These are phyloP conservation scores for Cymbopogon citratus DNA, from an alignment of 176 grass and related monocot species.

Conservation along the genomic window DNA sequence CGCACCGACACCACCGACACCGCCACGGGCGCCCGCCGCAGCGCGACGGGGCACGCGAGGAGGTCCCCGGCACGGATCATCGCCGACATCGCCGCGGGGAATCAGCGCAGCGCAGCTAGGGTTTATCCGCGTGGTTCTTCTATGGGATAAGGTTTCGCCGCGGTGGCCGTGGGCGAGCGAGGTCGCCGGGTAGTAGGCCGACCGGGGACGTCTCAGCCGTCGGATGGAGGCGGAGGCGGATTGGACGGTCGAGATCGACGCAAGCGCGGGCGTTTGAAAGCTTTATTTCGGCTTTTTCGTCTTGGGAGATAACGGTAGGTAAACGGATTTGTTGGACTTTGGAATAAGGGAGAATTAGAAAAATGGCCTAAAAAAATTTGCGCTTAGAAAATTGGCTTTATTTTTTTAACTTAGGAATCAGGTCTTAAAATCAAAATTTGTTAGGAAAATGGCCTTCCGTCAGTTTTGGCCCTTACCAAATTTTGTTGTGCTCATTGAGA, in stretches of 20 bases:
- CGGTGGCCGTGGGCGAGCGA: not conserved
- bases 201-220: not conserved
- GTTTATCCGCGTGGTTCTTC: slow-evolving; percentile 25
- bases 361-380: too few species aligned
- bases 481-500: too few species aligned
- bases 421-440: too few species aligned
- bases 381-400: too few species aligned
- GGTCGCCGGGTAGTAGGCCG: not conserved
- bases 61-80: slow-evolving; percentile 31
- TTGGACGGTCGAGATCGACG: not conserved
- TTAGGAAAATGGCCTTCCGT: too few species aligned
- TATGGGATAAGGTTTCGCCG: slow-evolving; percentile 33
- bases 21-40: not conserved
- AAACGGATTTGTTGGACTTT: too few species aligned
- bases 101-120: not conserved
- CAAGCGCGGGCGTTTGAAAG: not conserved
- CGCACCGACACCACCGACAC: not conserved
- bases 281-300: slow-evolving; percentile 1
- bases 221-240: not conserved
- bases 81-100: slow-evolving; percentile 41
- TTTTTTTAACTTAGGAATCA: too few species aligned
- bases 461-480: too few species aligned
- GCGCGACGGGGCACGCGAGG: not conserved
- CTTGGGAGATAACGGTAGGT: slow-evolving; percentile 8
- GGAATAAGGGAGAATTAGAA: too few species aligned